Conservation (phyloP, 2,329 filamentous ascomycete species). For the Monilinia fructigena region DNA sequence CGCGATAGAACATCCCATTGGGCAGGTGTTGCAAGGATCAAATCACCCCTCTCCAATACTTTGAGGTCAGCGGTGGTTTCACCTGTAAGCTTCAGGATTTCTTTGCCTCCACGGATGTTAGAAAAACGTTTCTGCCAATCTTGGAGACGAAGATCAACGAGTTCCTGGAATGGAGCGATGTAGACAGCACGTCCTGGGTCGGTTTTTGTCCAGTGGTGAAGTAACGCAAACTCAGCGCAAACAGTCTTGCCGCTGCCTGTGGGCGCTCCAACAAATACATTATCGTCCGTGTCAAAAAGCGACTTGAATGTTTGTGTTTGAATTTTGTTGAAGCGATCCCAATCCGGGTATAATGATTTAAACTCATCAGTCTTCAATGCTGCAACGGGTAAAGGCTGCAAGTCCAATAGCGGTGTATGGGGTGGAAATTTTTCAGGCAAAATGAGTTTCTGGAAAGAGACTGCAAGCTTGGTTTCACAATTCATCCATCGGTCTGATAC, state of each 20-base stretch:
- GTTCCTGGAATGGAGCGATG: conserved; percentile 89
- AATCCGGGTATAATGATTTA: conserved; percentile 75
- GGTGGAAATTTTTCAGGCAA: conserved; percentile 94
- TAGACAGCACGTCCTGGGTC: conserved; percentile 82
- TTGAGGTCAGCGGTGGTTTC: conserved; percentile 90
- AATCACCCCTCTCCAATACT: conserved; percentile 79
- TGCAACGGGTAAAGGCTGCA: conserved; percentile 86
- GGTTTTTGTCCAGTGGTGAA: conserved; percentile 79
- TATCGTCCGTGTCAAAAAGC: conserved; percentile 85
- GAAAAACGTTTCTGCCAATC: conserved; percentile 82
- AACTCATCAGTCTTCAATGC: conserved; percentile 86
- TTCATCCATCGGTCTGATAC: conserved; percentile 98
- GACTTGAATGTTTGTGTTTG: conserved; percentile 98
- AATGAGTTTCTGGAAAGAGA: conserved; percentile 93
- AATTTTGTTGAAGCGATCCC: conserved; percentile 91
- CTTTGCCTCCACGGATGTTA: conserved; percentile 75
- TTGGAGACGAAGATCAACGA: conserved; percentile 76
- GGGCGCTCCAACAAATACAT: conserved; percentile 88
- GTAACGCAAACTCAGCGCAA: conserved; percentile 88
- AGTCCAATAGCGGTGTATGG: conserved; percentile 85
- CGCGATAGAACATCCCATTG: conserved; percentile 97
- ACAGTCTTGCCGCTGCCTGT: conserved; percentile 96
- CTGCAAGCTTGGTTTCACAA: conserved; percentile 86
- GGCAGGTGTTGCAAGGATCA: conserved; percentile 85
- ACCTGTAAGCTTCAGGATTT: conserved; percentile 88